Evolutionary conservation across 78 protist genomes (phyloP).

Genomic region (Polysphondylium violaceum): DNA sequence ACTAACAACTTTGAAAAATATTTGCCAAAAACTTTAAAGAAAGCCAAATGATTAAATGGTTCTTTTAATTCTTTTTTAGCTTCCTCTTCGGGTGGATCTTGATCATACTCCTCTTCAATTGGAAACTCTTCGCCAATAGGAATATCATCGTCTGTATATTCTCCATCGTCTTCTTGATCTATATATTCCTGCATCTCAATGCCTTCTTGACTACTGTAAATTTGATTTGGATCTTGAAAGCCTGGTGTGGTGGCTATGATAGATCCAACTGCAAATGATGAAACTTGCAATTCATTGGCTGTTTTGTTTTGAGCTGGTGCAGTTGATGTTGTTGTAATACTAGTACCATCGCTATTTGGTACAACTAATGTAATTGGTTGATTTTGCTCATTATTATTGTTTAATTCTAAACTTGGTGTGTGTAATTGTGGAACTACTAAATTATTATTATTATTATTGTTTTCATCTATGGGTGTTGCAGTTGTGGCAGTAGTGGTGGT

Average conservation of each 20-base stretch:
- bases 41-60: slow-evolving; percentile 18
- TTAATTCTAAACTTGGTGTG: no score
- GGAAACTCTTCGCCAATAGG: neutral
- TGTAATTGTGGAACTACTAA: no score
- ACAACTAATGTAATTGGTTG: neutral
- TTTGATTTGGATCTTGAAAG: neutral
- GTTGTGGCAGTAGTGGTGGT: slow-evolving; percentile 5
- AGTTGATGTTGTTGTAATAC: neutral
- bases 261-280: slow-evolving; percentile 13
- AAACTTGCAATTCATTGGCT: neutral
- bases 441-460: no score
- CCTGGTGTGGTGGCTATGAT: neutral
- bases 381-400: neutral
- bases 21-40: neutral
- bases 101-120: slow-evolving; percentile 6
- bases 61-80: slow-evolving; percentile 20
- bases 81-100: slow-evolving; percentile 45
- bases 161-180: slow-evolving; percentile 23
- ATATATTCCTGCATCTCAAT: slow-evolving; percentile 29
- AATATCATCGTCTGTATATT: neutral
- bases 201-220: slow-evolving; percentile 6
- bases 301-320: neutral
- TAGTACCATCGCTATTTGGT: neutral
- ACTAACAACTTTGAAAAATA: slow-evolving; percentile 17
- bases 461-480: neutral